Evolutionary conservation across 1,139 yeast genomes (phyloP).

Genomic region (Lipomyces yarrowii): DNA sequence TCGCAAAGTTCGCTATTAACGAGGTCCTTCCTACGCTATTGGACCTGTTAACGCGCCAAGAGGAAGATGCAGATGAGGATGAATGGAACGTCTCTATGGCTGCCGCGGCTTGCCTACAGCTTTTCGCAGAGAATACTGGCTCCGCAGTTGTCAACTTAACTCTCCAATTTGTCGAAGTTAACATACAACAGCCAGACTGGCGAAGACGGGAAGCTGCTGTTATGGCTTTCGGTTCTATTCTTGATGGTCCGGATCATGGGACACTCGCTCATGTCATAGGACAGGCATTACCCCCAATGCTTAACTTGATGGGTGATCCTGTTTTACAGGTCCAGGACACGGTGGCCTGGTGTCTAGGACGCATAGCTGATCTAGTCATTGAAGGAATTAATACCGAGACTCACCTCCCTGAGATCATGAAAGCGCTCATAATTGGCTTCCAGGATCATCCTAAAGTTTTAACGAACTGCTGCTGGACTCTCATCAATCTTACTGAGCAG

Average conservation of each 20-base stretch:
- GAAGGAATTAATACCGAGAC: conserved; percentile 69
- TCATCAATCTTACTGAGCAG: conserved; percentile 89
- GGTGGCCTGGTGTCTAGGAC: conserved; percentile 97
- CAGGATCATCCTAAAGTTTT: conserved; percentile 90
- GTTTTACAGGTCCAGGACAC: conserved; percentile 90
- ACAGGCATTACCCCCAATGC: conserved; percentile 81
- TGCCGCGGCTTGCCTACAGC: conserved; percentile 94
- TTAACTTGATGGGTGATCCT: conserved; percentile 70
- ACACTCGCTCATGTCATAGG: conserved; percentile 67
- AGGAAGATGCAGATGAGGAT: conserved; percentile 80
- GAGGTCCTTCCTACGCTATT: conserved; percentile 89
- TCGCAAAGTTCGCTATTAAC: conserved; percentile 79
- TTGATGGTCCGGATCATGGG: conserved; percentile 88
- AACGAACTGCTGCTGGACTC: conserved; percentile 96
- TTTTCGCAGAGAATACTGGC: conserved; percentile 89
- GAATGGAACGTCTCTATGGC: conserved; percentile 99
- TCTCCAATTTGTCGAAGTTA: conserved; percentile 75
- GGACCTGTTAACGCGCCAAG: conserved; percentile 78
- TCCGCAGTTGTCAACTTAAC: conserved; percentile 85
- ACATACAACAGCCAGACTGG: conserved; percentile 69
- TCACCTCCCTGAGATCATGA: conserved; percentile 69
- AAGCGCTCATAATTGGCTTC: conserved; percentile 75
- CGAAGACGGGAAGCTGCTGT: conserved; percentile 94
- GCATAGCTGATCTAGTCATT: conserved; percentile 86
- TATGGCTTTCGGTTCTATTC: conserved; percentile 96